A percentile compares a stretch with the other conserved stretches of the same genome.
Conservation (phyloP, 352 stramenopile species). For the Pythium grandisporangium region DNA sequence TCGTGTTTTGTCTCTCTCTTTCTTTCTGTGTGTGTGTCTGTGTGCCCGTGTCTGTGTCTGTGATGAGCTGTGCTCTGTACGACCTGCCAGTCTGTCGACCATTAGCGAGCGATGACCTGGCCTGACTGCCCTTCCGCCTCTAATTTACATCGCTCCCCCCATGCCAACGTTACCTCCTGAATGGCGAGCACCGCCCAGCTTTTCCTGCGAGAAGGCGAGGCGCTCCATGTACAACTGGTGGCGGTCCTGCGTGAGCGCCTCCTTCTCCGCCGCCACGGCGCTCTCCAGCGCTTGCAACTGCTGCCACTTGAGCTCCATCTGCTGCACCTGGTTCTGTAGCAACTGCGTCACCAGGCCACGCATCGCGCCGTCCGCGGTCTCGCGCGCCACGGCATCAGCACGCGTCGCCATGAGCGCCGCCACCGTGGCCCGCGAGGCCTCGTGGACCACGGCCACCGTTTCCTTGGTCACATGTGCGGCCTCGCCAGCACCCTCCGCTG, state of each 20-base stretch:
- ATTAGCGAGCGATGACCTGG: too few species aligned
- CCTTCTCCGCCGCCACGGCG: conserved; percentile 37
- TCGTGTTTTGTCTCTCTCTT: too few species aligned
- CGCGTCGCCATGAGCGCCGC: conserved; percentile 46
- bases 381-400: conserved; percentile 32
- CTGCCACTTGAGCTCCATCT: conserved; percentile 78
- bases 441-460: conserved; percentile 43
- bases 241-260: conserved; percentile 48
- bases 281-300: conserved; percentile 51
- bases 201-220: conserved; percentile 44
- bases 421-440: conserved; percentile 51
- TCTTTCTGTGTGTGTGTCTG: too few species aligned
- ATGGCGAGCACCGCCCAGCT: conserved; percentile 30
- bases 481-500: not conserved
- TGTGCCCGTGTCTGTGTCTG: too few species aligned
- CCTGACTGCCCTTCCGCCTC: too few species aligned
- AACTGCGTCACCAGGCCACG: conserved; percentile 48
- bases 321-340: conserved; percentile 54
- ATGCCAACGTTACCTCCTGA: too few species aligned
- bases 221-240: conserved; percentile 72
- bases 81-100: too few species aligned
- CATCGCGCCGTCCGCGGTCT: conserved; percentile 29
- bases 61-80: too few species aligned
- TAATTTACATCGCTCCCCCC: too few species aligned
- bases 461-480: conserved; percentile 55